phyloP scores from a whole-genome alignment of 306 rosid species.

The Ziziphus jujuba region DNA sequence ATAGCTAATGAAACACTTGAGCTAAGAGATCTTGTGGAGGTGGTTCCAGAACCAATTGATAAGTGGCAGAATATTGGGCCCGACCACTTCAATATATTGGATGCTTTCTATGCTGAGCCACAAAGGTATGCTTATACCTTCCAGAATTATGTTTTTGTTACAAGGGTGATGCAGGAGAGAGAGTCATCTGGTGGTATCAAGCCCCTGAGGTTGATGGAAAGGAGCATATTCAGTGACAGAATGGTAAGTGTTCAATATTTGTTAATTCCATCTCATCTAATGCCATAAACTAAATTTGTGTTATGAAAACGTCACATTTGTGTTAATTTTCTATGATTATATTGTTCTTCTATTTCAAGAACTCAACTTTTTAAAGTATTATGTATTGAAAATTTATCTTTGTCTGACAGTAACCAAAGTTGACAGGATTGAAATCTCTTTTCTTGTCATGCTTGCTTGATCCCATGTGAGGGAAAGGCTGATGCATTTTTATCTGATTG shows the following conservation, averaged over 20 bases:
- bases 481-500: conserved; percentile 35
- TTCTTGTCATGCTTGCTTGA: conserved; percentile 25
- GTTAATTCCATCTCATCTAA: background rate
- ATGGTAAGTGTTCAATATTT: conserved; percentile 57
- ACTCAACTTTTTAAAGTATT: background rate
- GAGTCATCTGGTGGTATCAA: conserved; percentile 90
- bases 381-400: background rate
- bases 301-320: background rate
- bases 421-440: conserved; percentile 32
- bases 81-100: conserved; percentile 89
- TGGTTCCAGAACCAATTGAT: conserved; percentile 89
- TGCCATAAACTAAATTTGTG: background rate
- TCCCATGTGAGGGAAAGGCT: conserved; percentile 30
- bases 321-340: background rate
- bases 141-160: conserved; percentile 96
- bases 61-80: conserved; percentile 99
- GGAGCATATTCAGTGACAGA: conserved; percentile 98
- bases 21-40: conserved; percentile 91
- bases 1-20: conserved; percentile 91
- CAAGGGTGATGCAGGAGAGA: conserved; percentile 97
- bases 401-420: conserved; percentile 11
- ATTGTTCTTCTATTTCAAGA: background rate
- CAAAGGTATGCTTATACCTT: conserved; percentile 95
- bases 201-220: conserved; percentile 97
- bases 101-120: conserved; percentile 95